A percentile compares a stretch with the other conserved stretches of the same genome.
These are phyloP conservation scores for Chrysoporthe deuterocubensis DNA, from an alignment of 2,329 filamentous ascomycete species.

Conservation along the genomic window DNA sequence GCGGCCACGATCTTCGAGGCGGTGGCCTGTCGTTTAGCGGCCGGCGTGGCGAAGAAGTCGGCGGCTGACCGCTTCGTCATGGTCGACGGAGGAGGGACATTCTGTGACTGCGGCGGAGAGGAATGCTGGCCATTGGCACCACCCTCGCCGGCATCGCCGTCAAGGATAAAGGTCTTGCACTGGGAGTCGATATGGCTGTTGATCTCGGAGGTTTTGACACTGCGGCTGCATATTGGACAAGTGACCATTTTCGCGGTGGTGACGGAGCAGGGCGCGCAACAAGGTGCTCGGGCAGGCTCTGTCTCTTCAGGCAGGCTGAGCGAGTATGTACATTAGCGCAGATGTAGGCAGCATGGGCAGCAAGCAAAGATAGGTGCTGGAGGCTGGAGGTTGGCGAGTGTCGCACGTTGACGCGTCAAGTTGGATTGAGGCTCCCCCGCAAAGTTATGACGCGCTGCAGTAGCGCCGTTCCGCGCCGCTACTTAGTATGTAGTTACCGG, in stretches of 20 bases:
- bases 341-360: neutral
- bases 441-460: constrained; percentile 1
- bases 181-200: constrained; percentile 89
- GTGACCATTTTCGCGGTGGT: constrained; percentile 55
- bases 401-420: neutral
- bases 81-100: constrained; percentile 37
- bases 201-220: constrained; percentile 74
- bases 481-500: too few species aligned
- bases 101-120: constrained; percentile 16
- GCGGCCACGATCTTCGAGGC: constrained; percentile 40
- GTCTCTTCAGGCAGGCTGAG: neutral
- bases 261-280: neutral
- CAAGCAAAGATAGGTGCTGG: neutral
- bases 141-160: constrained; percentile 44
- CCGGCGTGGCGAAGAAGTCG: constrained; percentile 65
- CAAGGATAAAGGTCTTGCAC: constrained; percentile 71
- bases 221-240: constrained; percentile 81
- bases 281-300: neutral
- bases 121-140: constrained; percentile 34
- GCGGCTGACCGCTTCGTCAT: constrained; percentile 60
- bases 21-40: constrained; percentile 57
- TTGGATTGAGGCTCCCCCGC: neutral
- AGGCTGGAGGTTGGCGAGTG: neutral
- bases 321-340: neutral
- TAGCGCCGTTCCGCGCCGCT: neutral